These are phyloP conservation scores for Colletotrichum liaoningense DNA, from an alignment of 2,329 filamentous ascomycete genomes.

Conservation along the genomic window DNA sequence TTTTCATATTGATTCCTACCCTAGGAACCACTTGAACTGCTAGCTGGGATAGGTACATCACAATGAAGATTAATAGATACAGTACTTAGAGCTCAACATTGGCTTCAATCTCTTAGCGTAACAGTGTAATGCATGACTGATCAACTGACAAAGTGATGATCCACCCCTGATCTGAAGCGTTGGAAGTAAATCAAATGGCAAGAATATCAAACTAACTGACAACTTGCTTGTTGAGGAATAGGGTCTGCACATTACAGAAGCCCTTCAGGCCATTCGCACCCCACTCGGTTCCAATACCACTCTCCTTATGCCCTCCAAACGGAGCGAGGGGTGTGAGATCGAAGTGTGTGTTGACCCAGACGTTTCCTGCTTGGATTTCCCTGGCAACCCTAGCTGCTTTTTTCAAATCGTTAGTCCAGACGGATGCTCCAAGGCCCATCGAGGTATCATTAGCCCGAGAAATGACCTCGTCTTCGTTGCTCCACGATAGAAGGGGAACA, in stretches of 20 bases:
- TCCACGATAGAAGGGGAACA: conserved; percentile 71
- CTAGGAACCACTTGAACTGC: too few relatives aligned
- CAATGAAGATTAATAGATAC: too few relatives aligned
- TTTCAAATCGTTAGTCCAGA: conserved; percentile 66
- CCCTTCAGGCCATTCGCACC: conserved; percentile 50
- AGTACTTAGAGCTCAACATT: too few relatives aligned
- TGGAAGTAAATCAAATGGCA: too few relatives aligned
- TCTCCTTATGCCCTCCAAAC: conserved; percentile 57
- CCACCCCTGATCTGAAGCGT: too few relatives aligned
- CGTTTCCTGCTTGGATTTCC: conserved; percentile 65
- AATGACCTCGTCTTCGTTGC: conserved; percentile 69
- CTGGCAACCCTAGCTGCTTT: conserved; percentile 63
- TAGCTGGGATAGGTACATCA: too few relatives aligned
- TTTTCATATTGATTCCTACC: too few relatives aligned
- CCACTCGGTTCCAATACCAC: conserved; percentile 55
- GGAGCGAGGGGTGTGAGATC: conserved; percentile 51
- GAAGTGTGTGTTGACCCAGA: conserved; percentile 59
- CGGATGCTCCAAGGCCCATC: conserved; percentile 67
- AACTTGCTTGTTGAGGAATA: conserved; percentile 37
- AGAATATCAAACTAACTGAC: neutral
- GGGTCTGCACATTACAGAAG: conserved; percentile 46
- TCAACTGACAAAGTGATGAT: too few relatives aligned
- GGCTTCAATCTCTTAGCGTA: too few relatives aligned
- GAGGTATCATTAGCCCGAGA: conserved; percentile 63
- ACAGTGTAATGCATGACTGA: too few relatives aligned